These are phyloP conservation scores for Corinectria fuckeliana DNA, from an alignment of 2,329 filamentous ascomycete genomes.

Conservation along the genomic window DNA sequence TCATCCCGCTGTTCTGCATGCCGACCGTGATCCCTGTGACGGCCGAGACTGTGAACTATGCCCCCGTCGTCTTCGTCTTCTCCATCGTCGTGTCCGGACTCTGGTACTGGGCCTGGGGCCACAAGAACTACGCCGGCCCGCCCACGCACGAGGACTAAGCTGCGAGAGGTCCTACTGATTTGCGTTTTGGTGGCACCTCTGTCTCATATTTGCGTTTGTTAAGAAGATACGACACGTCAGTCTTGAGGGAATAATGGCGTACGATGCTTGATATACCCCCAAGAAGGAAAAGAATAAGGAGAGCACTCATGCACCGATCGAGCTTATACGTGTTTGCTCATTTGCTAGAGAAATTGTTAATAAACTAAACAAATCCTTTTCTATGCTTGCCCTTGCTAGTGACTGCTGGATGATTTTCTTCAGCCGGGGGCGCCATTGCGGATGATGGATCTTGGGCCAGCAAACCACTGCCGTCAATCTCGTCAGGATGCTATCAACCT, in stretches of 20 bases:
- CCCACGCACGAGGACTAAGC: slow-evolving; percentile 52
- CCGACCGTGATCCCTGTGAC: slow-evolving; percentile 68
- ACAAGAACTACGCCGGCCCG: slow-evolving; percentile 71
- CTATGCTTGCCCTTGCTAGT: not conserved
- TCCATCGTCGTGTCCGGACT: slow-evolving; percentile 65
- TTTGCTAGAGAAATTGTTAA: slow-evolving; percentile 5
- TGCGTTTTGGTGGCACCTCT: slow-evolving; percentile 18
- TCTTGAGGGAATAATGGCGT: slow-evolving; percentile 7
- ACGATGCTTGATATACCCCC: slow-evolving; percentile 24
- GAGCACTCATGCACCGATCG: slow-evolving; percentile 1
- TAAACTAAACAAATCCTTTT: not conserved
- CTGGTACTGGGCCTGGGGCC: slow-evolving; percentile 76
- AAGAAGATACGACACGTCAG: not conserved
- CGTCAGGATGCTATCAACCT: too few relatives aligned
- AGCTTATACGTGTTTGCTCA: not conserved
- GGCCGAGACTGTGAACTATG: slow-evolving; percentile 71
- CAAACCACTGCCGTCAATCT: too few relatives aligned
- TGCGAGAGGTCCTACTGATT: slow-evolving; percentile 13
- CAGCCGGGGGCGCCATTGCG: too few relatives aligned
- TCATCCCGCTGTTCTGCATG: slow-evolving; percentile 78
- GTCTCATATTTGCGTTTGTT: slow-evolving; percentile 16
- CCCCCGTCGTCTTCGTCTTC: slow-evolving; percentile 74
- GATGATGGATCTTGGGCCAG: too few relatives aligned
- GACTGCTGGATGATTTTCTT: too few relatives aligned
- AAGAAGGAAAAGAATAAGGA: slow-evolving; percentile 4